These are phyloP conservation scores for Westerdykella ornata DNA, from an alignment of 2,329 filamentous ascomycete genomes.

Conservation along the genomic window DNA sequence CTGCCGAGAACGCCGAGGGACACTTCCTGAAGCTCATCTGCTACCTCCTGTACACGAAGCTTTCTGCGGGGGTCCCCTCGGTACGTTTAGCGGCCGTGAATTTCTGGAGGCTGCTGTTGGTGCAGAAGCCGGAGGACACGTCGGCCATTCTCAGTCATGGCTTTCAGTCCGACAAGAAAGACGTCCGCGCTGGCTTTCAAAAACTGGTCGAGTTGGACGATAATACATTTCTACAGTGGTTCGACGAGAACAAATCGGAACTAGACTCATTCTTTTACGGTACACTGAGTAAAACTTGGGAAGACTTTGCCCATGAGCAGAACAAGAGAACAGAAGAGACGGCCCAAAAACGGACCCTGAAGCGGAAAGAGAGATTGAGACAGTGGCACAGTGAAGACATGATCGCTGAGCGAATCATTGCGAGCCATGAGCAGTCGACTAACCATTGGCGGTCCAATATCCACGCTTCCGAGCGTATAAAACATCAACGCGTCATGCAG, in stretches of 20 bases:
- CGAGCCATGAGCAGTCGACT: conserved; percentile 80
- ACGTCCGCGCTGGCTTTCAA: conserved; percentile 69
- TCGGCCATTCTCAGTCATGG: conserved; percentile 65
- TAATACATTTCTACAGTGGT: conserved; percentile 78
- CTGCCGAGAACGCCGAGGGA: conserved; percentile 69
- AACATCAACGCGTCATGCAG: conserved; percentile 80
- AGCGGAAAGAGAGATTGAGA: conserved; percentile 74
- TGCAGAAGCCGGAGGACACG: conserved; percentile 85
- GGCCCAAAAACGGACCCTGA: conserved; percentile 61
- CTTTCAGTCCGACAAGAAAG: conserved; percentile 61
- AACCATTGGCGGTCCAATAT: conserved; percentile 94
- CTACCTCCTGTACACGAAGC: conserved; percentile 85
- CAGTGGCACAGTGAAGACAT: conserved; percentile 68
- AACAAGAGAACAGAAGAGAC: conserved; percentile 75
- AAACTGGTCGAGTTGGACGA: conserved; percentile 84
- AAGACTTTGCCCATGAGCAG: conserved; percentile 75
- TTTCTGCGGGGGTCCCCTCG: conserved; percentile 61
- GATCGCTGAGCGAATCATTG: conserved; percentile 62
- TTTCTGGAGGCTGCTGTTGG: conserved; percentile 83
- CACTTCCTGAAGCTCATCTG: conserved; percentile 79
- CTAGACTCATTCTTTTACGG: conserved; percentile 79
- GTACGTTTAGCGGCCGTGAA: conserved; percentile 73
- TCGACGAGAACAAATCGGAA: conserved; percentile 71
- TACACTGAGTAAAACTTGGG: conserved; percentile 75
- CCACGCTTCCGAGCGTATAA: conserved; percentile 82